Conservation (phyloP, 2,329 filamentous ascomycete species). For the Cadophora sp. region DNA sequence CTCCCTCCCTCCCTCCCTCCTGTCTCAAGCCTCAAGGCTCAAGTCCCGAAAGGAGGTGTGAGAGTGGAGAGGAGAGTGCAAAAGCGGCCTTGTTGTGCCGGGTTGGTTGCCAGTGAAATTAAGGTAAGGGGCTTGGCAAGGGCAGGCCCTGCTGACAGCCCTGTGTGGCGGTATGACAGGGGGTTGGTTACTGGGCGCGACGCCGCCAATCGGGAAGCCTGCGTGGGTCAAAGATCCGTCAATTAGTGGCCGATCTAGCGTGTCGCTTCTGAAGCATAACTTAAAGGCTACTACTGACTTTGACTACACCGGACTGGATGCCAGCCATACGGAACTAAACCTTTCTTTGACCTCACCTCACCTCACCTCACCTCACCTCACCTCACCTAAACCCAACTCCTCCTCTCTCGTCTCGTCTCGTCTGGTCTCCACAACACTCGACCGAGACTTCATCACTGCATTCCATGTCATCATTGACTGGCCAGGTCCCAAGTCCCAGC, state of each 20-base stretch:
- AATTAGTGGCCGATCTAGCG: conserved; percentile 8
- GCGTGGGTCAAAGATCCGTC: neutral
- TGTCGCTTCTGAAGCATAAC: too few species aligned
- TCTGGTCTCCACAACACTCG: neutral
- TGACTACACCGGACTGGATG: neutral
- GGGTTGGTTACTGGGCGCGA: neutral
- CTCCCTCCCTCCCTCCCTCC: too few species aligned
- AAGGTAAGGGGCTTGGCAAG: neutral
- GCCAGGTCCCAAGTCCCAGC: neutral
- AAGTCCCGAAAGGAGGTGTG: neutral
- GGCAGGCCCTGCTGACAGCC: neutral
- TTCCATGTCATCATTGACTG: neutral
- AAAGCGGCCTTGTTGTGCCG: too few species aligned
- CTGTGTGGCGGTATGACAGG: neutral
- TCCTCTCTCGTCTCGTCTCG: too few species aligned
- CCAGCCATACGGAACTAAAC: neutral
- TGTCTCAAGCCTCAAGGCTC: too few species aligned
- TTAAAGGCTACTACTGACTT: too few species aligned
- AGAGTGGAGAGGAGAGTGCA: neutral
- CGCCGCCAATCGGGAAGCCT: neutral
- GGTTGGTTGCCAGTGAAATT: too few species aligned
- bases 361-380: neutral
- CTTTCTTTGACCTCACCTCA: conserved; percentile 1
- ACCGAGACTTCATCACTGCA: neutral
- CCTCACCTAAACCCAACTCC: too few species aligned